Conservation (phyloP, 179 eudicot species). For the Sideroxylon spinosum region DNA sequence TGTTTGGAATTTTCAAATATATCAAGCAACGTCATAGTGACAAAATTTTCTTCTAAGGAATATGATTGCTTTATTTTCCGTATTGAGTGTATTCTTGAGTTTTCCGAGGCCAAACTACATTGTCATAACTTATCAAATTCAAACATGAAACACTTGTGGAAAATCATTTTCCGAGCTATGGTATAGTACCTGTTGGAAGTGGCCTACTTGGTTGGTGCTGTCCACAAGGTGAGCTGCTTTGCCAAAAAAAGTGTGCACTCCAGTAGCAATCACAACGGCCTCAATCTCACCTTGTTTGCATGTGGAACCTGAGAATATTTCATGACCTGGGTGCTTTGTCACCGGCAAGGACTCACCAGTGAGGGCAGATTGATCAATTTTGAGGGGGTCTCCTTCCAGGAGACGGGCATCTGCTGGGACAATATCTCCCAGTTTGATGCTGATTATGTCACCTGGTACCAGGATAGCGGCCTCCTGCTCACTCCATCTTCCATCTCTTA, state of each 20-base stretch:
- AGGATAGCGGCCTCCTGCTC: conserved; percentile 64
- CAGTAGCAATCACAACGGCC: conserved; percentile 80
- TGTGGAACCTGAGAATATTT: conserved; percentile 75
- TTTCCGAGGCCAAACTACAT: not conserved
- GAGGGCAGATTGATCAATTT: conserved; percentile 77
- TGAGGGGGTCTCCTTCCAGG: conserved; percentile 67
- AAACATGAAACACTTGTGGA: not conserved
- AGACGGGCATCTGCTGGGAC: conserved; percentile 81
- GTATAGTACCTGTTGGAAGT: conserved; percentile 65
- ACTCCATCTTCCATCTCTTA: conserved; percentile 57
- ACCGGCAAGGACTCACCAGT: conserved; percentile 83
- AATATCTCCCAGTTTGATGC: conserved; percentile 75
- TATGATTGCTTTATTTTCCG: not conserved
- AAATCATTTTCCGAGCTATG: conserved; percentile 1
- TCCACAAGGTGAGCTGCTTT: conserved; percentile 90
- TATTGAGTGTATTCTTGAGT: not conserved
- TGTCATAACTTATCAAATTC: not conserved
- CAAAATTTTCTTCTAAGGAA: not conserved
- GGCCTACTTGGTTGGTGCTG: conserved; percentile 75
- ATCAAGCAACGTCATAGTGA: not conserved
- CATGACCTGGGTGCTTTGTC: conserved; percentile 60
- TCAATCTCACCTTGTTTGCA: conserved; percentile 90
- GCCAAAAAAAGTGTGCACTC: conserved; percentile 80
- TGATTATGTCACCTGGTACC: conserved; percentile 71
- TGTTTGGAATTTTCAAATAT: not conserved